Conservation (phyloP, 108 stramenopile species). For the Cylindrotheca closterium region DNA sequence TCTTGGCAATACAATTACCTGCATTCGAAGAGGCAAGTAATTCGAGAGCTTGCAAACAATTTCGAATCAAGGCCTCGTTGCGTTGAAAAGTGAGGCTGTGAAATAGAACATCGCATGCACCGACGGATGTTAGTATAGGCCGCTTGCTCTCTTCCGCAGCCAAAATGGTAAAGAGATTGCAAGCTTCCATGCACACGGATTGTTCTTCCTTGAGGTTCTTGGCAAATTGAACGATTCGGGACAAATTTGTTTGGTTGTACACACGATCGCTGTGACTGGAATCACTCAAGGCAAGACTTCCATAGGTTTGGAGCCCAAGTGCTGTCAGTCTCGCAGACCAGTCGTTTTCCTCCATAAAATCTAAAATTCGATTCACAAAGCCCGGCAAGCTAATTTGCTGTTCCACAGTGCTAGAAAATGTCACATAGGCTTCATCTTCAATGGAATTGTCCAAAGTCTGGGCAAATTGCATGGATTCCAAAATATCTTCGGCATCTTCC, state of each 20-base stretch:
- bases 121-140: not conserved
- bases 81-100: conserved; percentile 1
- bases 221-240: not conserved
- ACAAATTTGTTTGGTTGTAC: not conserved
- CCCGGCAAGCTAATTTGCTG: conserved; percentile 5
- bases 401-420: conserved; percentile 4
- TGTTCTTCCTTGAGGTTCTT: not conserved
- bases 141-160: not conserved
- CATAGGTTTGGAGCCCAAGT: conserved; percentile 3
- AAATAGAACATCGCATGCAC: conserved; percentile 13
- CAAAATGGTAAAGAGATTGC: not conserved
- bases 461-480: conserved; percentile 27
- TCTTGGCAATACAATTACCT: not conserved
- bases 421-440: conserved; percentile 25
- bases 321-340: conserved; percentile 20
- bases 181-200: not conserved
- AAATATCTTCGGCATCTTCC: conserved; percentile 17
- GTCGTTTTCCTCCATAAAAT: conserved; percentile 14
- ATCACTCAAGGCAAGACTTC: not conserved
- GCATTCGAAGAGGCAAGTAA: not conserved
- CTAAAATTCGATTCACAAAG: conserved; percentile 5
- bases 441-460: conserved; percentile 24
- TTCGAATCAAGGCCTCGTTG: conserved; percentile 1
- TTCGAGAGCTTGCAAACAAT: not conserved
- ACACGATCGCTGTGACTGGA: not conserved